Base-by-base conservation (phyloP, 78 protist genomes). In the Bigelowiella natans region DNA sequence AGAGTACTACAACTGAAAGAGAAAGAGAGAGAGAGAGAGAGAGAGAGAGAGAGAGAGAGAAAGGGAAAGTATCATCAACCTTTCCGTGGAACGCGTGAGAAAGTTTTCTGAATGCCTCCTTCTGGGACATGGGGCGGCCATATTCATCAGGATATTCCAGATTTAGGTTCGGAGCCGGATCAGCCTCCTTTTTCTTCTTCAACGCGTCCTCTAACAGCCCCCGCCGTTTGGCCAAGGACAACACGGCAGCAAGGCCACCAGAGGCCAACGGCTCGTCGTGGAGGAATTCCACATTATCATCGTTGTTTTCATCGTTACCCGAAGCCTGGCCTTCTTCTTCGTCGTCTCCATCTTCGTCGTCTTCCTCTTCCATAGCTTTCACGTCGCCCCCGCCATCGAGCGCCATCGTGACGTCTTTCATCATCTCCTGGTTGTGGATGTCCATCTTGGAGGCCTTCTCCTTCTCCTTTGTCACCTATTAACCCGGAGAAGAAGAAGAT, bases 21-120 rank as follows among this genome's bases (percentile, higher is more conserved):
- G n/a, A n/a, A n/a, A n/a, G n/a, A n/a, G n/a, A n/a, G n/a, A n/a
- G n/a, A n/a, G n/a, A n/a, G n/a, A n/a, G n/a, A n/a, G n/a, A n/a
- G n/a, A n/a, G n/a, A n/a, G n/a, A n/a, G n/a, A n/a, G n/a, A n/a
- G n/a, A n/a, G n/a, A n/a, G n/a, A n/a, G n/a, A n/a, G n/a, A n/a
- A n/a, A n/a, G n/a, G n/a, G n/a, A n/a, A n/a, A n/a, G n/a, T n/a
- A n/a, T n/a, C n/a, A n/a, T n/a, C n/a, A n/a, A n/a, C n/a, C 73
- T 18, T 85, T 26, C 87, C 87, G 87, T 85, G 87, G 87, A 85
- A 85, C 36, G 51, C 51, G 38, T 85, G 87, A 11, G 87, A 85
- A 7, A 85, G 38, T 11, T 85, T 85, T 34, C 87, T 11, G 38
- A 85, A 85, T 18, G 87, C 87, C 87, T 85, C 87, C 38, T 85